These are phyloP conservation scores for Lentinula detonsa DNA, from an alignment of 768 basidiomycete species.

Conservation along the genomic window DNA sequence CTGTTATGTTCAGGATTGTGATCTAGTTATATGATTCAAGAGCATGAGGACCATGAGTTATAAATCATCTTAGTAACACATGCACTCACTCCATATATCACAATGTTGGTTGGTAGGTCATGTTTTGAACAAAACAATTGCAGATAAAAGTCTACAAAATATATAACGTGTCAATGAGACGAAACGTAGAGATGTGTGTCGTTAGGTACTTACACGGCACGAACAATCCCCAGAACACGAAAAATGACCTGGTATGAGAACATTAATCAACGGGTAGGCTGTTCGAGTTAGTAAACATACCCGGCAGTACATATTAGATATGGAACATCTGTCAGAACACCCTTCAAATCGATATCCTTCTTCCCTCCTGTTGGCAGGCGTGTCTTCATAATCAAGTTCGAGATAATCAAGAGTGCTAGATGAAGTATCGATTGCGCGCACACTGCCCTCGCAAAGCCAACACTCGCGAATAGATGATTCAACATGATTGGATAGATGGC, in stretches of 20 bases:
- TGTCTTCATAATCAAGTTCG: conserved; percentile 5
- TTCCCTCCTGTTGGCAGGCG: neutral
- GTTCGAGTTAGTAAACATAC: neutral
- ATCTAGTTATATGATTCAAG: neutral
- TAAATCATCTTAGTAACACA: neutral
- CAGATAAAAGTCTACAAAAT: conserved; percentile 5
- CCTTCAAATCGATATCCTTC: conserved; percentile 2
- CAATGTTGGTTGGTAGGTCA: conserved; percentile 1
- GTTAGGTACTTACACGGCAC: neutral
- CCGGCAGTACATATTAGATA: neutral
- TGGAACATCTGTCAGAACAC: neutral
- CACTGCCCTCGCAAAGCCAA: conserved; percentile 5
- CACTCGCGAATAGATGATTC: conserved; percentile 8
- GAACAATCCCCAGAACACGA: conserved; percentile 7
- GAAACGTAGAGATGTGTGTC: neutral
- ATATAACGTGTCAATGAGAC: neutral
- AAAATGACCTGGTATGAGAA: conserved; percentile 3
- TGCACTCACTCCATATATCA: conserved; percentile 5
- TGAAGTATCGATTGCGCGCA: conserved; percentile 1
- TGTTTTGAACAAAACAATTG: conserved; percentile 6
- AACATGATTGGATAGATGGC: conserved; percentile 22
- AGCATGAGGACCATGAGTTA: neutral
- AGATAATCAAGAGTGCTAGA: neutral
- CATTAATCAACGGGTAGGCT: neutral
- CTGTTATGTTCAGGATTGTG: conserved; percentile 2